These are phyloP conservation scores for Xylaria sp. DNA, from an alignment of 2,329 filamentous ascomycete species.

Conservation along the genomic window DNA sequence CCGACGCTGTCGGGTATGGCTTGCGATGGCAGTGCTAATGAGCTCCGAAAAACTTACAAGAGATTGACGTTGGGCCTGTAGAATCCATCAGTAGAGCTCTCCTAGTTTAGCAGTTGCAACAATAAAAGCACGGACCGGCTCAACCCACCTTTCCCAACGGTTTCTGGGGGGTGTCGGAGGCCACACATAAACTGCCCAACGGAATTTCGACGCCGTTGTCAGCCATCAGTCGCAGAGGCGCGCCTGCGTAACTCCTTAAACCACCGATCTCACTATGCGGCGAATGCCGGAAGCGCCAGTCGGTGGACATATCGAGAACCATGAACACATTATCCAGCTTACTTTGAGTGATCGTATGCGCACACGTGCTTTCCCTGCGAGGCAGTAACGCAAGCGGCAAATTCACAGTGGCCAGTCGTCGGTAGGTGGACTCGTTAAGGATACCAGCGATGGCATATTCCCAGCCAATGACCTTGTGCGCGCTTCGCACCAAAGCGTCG, in stretches of 20 bases:
- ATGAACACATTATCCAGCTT: slow-evolving; percentile 25
- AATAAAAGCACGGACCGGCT: neutral
- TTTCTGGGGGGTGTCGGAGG: slow-evolving; percentile 25
- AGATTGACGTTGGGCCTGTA: slow-evolving; percentile 21
- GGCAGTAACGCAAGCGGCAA: slow-evolving; percentile 21
- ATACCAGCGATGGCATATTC: slow-evolving; percentile 28
- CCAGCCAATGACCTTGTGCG: slow-evolving; percentile 28
- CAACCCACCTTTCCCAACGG: slow-evolving; percentile 24
- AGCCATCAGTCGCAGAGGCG: slow-evolving; percentile 25
- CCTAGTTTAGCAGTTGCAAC: neutral
- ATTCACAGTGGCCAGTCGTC: slow-evolving; percentile 23
- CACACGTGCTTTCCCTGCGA: slow-evolving; percentile 32
- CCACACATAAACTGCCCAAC: slow-evolving; percentile 31
- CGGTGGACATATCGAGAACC: slow-evolving; percentile 31
- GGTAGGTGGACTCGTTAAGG: slow-evolving; percentile 28
- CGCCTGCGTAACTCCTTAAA: slow-evolving; percentile 29
- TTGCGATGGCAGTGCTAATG: slow-evolving; percentile 28
- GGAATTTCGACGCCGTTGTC: slow-evolving; percentile 29
- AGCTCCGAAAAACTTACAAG: slow-evolving; percentile 29
- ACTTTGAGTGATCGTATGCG: slow-evolving; percentile 31
- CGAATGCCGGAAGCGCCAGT: slow-evolving; percentile 32
- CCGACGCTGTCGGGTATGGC: slow-evolving; percentile 20
- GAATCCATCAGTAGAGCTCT: neutral
- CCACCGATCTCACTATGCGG: slow-evolving; percentile 28
- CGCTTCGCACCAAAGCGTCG: slow-evolving; percentile 20